Conservation (phyloP, 139 green algal genomes). For the Chlamydomonas sp. region DNA sequence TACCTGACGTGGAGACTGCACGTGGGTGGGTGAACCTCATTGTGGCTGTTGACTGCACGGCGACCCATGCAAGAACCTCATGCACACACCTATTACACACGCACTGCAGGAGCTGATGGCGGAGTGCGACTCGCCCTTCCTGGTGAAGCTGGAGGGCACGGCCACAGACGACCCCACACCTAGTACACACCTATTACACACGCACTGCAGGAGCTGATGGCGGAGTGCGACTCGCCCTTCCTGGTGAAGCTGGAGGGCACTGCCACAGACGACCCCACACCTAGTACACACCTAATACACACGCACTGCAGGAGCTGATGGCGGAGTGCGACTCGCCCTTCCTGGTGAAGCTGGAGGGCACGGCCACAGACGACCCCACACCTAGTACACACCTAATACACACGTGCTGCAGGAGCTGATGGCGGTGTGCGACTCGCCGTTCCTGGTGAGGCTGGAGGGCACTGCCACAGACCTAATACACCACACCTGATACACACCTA, state of each 20-base stretch:
- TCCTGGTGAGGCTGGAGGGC: constrained; percentile 83
- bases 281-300: no score
- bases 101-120: constrained; percentile 56
- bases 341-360: constrained; percentile 83
- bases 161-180: no score
- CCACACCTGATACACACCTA: no score
- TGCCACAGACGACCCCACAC: constrained; percentile 57
- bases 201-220: constrained; percentile 54
- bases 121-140: constrained; percentile 81
- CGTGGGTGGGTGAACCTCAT: no score
- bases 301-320: constrained; percentile 57
- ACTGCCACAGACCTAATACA: constrained; percentile 63
- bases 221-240: constrained; percentile 81
- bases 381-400: no score
- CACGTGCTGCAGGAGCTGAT: constrained; percentile 82
- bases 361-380: constrained; percentile 72
- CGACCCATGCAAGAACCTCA: no score
- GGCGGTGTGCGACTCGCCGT: constrained; percentile 77
- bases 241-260: constrained; percentile 81
- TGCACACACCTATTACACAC: no score
- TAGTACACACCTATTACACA: no score
- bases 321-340: constrained; percentile 82
- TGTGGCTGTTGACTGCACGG: no score
- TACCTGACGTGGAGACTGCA: no score
- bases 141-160: constrained; percentile 80